Evolutionary conservation across 2,329 filamentous ascomycete species (phyloP).

Genomic region (Pseudofabraea citricarpa): DNA sequence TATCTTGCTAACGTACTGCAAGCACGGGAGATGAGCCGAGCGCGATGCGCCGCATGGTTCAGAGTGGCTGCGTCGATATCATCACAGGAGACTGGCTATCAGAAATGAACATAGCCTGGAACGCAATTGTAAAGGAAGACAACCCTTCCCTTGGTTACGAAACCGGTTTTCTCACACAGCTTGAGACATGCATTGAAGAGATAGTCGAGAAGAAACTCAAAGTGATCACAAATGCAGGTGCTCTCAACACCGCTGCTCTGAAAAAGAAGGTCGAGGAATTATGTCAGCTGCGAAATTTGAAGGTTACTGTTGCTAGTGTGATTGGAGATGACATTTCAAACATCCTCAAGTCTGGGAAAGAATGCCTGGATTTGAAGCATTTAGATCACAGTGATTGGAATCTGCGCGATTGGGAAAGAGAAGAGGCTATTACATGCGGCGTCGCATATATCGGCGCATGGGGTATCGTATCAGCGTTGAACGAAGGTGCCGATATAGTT

Average conservation of each 20-base stretch:
- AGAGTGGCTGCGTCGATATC: conserved; percentile 29
- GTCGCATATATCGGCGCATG: conserved; percentile 31
- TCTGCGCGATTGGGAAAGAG: conserved; percentile 15
- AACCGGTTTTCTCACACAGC: conserved; percentile 15
- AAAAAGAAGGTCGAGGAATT: conserved; percentile 7
- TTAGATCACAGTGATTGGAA: conserved; percentile 9
- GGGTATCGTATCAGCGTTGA: conserved; percentile 34
- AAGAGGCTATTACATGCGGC: conserved; percentile 9
- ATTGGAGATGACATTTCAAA: conserved; percentile 10
- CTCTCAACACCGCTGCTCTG: conserved; percentile 7
- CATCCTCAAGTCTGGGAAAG: not conserved
- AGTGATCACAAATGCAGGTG: conserved; percentile 12
- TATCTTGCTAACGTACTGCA: not conserved
- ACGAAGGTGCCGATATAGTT: conserved; percentile 37
- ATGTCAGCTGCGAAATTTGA: conserved; percentile 1
- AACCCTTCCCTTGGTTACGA: conserved; percentile 19
- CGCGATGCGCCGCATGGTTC: conserved; percentile 13
- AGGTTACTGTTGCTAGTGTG: conserved; percentile 9
- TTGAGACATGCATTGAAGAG: conserved; percentile 7
- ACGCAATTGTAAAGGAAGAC: conserved; percentile 17
- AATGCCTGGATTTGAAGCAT: conserved; percentile 3
- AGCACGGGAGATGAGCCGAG: conserved; percentile 9
- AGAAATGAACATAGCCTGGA: conserved; percentile 29
- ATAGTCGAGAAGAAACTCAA: conserved; percentile 8
- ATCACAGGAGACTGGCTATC: conserved; percentile 37